Evolutionary conservation across 169 alveolate genomes (phyloP).

Genomic region (Plasmodium malariae): DNA sequence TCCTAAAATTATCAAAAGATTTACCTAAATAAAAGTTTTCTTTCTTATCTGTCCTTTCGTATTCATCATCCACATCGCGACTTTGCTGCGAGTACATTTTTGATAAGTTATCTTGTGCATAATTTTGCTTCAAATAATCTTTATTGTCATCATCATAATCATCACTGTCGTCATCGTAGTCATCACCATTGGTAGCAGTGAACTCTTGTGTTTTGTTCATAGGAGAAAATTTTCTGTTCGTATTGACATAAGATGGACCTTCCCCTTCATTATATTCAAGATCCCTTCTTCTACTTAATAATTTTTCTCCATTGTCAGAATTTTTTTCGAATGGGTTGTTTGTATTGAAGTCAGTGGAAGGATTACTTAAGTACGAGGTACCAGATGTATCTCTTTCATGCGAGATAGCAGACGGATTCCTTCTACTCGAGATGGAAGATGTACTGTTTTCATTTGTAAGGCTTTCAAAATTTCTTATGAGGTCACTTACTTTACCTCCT

Average conservation of each 20-base stretch:
- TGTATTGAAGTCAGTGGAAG: neutral
- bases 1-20: slow-evolving; percentile 36
- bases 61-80: neutral
- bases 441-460: neutral
- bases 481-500: slow-evolving; percentile 12
- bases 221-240: neutral
- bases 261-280: neutral
- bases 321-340: neutral
- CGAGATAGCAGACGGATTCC: neutral
- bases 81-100: too few relatives aligned
- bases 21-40: slow-evolving; percentile 24
- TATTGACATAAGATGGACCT: slow-evolving; percentile 9
- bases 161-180: neutral
- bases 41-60: neutral
- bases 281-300: slow-evolving; percentile 17
- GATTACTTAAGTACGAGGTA: too few relatives aligned
- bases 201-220: neutral
- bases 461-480: slow-evolving; percentile 22
- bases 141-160: too few relatives aligned
- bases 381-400: too few relatives aligned
- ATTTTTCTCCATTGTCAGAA: neutral
- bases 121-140: too few relatives aligned
- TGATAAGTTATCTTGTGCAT: too few relatives aligned
- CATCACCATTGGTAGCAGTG: neutral
- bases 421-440: neutral